Evolutionary conservation across 1,139 yeast species (phyloP).

Genomic region (Debaryomyces sp.): DNA sequence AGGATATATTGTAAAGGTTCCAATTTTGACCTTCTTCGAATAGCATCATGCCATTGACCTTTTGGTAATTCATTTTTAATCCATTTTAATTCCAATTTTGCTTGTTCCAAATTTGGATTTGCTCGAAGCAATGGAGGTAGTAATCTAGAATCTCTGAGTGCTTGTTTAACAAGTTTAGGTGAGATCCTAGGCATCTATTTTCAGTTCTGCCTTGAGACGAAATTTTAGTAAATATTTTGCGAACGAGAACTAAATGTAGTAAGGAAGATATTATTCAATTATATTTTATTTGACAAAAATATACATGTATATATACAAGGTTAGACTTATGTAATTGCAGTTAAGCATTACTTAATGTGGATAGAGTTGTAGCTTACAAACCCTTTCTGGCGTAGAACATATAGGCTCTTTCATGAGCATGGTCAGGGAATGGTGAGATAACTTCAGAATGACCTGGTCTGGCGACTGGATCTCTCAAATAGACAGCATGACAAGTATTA

Average conservation of each 20-base stretch:
- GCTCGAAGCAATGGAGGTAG: constrained; percentile 40
- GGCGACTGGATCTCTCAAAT: constrained; percentile 94
- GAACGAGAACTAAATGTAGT: neutral
- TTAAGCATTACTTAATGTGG: neutral
- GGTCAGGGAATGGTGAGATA: constrained; percentile 82
- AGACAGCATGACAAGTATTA: constrained; percentile 91
- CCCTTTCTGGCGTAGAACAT: constrained; percentile 90
- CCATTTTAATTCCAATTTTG: constrained; percentile 43
- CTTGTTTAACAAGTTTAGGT: constrained; percentile 29
- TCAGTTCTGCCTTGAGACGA: neutral
- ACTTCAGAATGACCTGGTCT: constrained; percentile 98
- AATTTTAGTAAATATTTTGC: neutral
- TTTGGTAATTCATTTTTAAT: constrained; percentile 42
- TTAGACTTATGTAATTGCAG: neutral
- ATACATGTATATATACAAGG: constrained; percentile 8
- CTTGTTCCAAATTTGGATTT: constrained; percentile 29
- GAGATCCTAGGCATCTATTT: constrained; percentile 36
- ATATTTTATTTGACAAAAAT: constrained; percentile 3
- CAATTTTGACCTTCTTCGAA: constrained; percentile 40
- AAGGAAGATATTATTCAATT: neutral
- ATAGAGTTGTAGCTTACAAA: constrained; percentile 36
- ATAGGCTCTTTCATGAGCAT: constrained; percentile 91
- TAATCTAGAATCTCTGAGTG: constrained; percentile 26
- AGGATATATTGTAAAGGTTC: constrained; percentile 83
- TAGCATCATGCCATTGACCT: constrained; percentile 38